Conservation (phyloP, 176 grass and related monocot species). For the Cymbopogon citratus region DNA sequence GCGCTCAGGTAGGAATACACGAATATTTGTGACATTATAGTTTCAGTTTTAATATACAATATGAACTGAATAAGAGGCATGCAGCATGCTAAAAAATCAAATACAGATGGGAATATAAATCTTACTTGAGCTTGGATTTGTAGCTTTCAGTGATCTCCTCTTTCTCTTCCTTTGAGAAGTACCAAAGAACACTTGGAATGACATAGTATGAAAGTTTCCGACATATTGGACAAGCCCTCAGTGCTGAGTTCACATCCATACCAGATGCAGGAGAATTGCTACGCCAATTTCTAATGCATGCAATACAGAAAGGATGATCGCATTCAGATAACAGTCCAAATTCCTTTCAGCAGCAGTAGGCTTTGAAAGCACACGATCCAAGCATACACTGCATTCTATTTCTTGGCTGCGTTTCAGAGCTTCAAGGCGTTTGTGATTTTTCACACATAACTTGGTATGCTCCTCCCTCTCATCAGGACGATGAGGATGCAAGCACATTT, state of each 20-base stretch:
- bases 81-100: not conserved
- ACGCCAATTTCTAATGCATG: conserved; percentile 95
- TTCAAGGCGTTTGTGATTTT: conserved; percentile 75
- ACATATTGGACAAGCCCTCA: conserved; percentile 89
- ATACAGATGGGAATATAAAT: not conserved
- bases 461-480: conserved; percentile 83
- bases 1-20: not conserved
- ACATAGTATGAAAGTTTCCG: conserved; percentile 83
- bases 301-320: conserved; percentile 91
- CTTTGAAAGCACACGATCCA: conserved; percentile 88
- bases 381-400: conserved; percentile 94
- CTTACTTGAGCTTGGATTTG: conserved; percentile 95
- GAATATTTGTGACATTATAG: not conserved
- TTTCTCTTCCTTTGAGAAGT: conserved; percentile 89
- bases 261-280: conserved; percentile 85
- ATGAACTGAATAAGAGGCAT: not conserved
- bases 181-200: conserved; percentile 95
- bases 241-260: conserved; percentile 86
- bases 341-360: conserved; percentile 83
- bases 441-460: conserved; percentile 76
- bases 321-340: conserved; percentile 96
- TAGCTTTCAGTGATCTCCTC: conserved; percentile 79
- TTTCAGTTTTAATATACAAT: not conserved
- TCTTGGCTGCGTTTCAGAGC: conserved; percentile 85
- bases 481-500: conserved; percentile 84